phyloP scores from a whole-genome alignment of 345 rosid genomes.

The Arabis hirsuta region DNA sequence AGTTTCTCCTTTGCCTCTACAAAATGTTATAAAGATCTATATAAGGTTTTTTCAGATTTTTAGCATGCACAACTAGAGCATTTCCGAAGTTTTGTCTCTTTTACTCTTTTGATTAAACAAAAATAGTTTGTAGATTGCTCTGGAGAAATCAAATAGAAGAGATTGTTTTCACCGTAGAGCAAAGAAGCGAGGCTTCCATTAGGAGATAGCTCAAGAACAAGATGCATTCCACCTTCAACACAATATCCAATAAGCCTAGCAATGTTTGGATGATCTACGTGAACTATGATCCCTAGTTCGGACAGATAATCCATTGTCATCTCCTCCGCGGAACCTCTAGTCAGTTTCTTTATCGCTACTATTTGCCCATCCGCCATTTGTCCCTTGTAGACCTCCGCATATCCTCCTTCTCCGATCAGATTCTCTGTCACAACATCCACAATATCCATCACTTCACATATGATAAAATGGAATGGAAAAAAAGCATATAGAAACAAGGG shows the following conservation, averaged over 20 bases:
- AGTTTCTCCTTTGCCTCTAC: conserved; percentile 66
- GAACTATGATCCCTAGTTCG: conserved; percentile 89
- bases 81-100: too few relatives aligned
- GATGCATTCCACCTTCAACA: conserved; percentile 96
- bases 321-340: conserved; percentile 79
- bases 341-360: conserved; percentile 77
- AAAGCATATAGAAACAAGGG: neutral
- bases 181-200: conserved; percentile 84
- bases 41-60: neutral
- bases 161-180: conserved; percentile 63
- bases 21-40: conserved; percentile 11
- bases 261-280: conserved; percentile 91
- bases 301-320: conserved; percentile 85
- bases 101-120: neutral
- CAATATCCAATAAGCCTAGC: conserved; percentile 88
- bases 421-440: conserved; percentile 52
- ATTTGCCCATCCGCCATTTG: conserved; percentile 58
- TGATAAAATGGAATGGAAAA: neutral
- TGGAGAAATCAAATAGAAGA: neutral
- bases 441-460: neutral
- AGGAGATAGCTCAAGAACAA: conserved; percentile 85
- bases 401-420: conserved; percentile 92
- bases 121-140: conserved; percentile 6
- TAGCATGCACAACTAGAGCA: too few relatives aligned
- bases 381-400: conserved; percentile 88